phyloP scores from a whole-genome alignment of 768 basidiomycete species.

The Tephrocybe sp. region DNA sequence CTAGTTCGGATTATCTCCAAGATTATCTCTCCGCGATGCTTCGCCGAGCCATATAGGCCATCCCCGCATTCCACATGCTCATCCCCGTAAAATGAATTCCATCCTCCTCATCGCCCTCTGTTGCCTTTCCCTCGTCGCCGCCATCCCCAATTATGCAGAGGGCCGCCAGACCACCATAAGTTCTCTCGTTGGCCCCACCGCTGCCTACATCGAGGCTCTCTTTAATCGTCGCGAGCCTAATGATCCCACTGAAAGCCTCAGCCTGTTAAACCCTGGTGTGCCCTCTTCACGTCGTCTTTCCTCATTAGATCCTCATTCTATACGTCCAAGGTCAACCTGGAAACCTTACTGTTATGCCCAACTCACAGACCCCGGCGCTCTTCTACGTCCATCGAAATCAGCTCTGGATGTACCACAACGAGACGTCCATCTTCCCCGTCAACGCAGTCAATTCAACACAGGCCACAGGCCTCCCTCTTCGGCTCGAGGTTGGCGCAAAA shows the following conservation, averaged over 20 bases:
- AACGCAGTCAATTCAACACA: slow-evolving; percentile 53
- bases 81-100: slow-evolving; percentile 3
- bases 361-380: slow-evolving; percentile 36
- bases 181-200: slow-evolving; percentile 38
- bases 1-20: slow-evolving; percentile 20
- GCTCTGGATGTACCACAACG: slow-evolving; percentile 56
- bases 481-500: slow-evolving; percentile 43
- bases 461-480: slow-evolving; percentile 43
- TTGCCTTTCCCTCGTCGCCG: slow-evolving; percentile 24
- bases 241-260: slow-evolving; percentile 28
- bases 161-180: slow-evolving; percentile 37
- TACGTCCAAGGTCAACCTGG: slow-evolving; percentile 40
- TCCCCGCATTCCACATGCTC: not conserved
- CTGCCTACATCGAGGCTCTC: slow-evolving; percentile 40
- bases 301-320: not conserved
- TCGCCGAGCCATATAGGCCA: slow-evolving; percentile 22
- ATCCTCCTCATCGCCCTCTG: slow-evolving; percentile 22
- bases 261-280: slow-evolving; percentile 32
- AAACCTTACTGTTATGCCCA: slow-evolving; percentile 43
- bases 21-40: slow-evolving; percentile 26
- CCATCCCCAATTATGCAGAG: slow-evolving; percentile 42
- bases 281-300: too few relatives aligned
- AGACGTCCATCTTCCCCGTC: slow-evolving; percentile 53
- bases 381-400: slow-evolving; percentile 56
- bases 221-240: slow-evolving; percentile 21